phyloP scores from a whole-genome alignment of 208 protist genomes.

The Wallacemonas rigidus region DNA sequence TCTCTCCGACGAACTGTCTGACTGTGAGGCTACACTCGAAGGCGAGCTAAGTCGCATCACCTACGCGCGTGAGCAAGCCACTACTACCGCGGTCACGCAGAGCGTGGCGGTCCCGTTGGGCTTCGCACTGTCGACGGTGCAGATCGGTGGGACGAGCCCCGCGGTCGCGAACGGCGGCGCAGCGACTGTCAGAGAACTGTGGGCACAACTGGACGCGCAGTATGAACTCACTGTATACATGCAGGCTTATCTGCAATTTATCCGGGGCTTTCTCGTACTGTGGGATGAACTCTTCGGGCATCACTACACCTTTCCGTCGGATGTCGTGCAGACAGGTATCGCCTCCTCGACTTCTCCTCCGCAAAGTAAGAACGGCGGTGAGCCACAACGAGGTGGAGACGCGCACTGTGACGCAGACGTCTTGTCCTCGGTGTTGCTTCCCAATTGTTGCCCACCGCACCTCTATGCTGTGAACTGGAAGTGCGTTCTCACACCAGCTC shows the following conservation, averaged over 20 bases:
- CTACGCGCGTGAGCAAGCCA: conserved; percentile 1
- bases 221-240: conserved; percentile 30
- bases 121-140: conserved; percentile 1
- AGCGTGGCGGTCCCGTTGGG: conserved; percentile 6
- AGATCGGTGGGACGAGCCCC: conserved; percentile 7
- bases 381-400: conserved; percentile 13
- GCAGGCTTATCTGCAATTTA: conserved; percentile 49
- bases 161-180: background rate
- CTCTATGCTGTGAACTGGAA: conserved; percentile 73
- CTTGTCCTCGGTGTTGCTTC: background rate
- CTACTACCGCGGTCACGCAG: background rate
- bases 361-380: background rate
- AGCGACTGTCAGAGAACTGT: background rate
- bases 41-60: conserved; percentile 10
- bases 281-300: conserved; percentile 74
- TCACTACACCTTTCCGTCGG: conserved; percentile 30
- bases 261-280: conserved; percentile 48
- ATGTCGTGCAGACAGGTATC: conserved; percentile 14
- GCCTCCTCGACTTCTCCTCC: background rate
- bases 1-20: conserved; percentile 12
- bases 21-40: conserved; percentile 14
- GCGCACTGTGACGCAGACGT: background rate
- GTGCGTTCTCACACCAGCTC: conserved; percentile 37
- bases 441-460: conserved; percentile 40
- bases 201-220: conserved; percentile 6